A percentile compares a stretch with the other conserved stretches of the same genome.
Evolutionary conservation across 331 rosid species (phyloP).

Genomic region (Quercus tomentella): DNA sequence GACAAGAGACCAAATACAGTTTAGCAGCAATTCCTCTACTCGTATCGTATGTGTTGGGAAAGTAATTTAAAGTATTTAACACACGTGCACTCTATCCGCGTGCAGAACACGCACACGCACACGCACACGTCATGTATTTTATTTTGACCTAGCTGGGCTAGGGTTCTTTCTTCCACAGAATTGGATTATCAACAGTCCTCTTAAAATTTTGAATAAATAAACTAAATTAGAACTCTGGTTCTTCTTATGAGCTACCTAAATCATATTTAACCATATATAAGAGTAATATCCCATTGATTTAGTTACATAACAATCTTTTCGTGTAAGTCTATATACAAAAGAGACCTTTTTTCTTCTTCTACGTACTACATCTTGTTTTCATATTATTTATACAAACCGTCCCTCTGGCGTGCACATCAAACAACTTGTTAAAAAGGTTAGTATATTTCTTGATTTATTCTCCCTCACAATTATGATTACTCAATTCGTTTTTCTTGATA

Average conservation of each 20-base stretch:
- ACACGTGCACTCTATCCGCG: too few species aligned
- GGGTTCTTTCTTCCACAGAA: too few species aligned
- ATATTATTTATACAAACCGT: slow-evolving; percentile 31
- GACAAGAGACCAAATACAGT: too few species aligned
- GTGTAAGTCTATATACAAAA: slow-evolving; percentile 24
- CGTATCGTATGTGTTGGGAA: too few species aligned
- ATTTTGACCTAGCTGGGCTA: too few species aligned
- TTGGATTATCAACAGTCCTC: too few species aligned
- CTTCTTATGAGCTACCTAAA: slow-evolving; percentile 58
- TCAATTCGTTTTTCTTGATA: background rate
- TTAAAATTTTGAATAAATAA: background rate
- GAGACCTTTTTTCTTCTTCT: slow-evolving; percentile 11
- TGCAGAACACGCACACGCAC: too few species aligned
- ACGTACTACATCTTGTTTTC: background rate
- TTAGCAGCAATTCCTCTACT: too few species aligned
- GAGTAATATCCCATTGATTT: slow-evolving; percentile 18
- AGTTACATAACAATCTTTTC: slow-evolving; percentile 48
- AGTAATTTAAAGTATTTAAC: too few species aligned
- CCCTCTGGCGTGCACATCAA: slow-evolving; percentile 26
- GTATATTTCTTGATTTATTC: background rate
- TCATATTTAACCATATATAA: slow-evolving; percentile 23
- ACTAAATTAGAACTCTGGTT: slow-evolving; percentile 24
- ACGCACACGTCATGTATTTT: too few species aligned
- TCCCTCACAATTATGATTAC: background rate
- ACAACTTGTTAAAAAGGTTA: background rate